Evolutionary conservation across 108 stramenopile genomes (phyloP), one percentile per base, ranked within the genome.

Genomic region (Asterionellopsis glacialis): DNA sequence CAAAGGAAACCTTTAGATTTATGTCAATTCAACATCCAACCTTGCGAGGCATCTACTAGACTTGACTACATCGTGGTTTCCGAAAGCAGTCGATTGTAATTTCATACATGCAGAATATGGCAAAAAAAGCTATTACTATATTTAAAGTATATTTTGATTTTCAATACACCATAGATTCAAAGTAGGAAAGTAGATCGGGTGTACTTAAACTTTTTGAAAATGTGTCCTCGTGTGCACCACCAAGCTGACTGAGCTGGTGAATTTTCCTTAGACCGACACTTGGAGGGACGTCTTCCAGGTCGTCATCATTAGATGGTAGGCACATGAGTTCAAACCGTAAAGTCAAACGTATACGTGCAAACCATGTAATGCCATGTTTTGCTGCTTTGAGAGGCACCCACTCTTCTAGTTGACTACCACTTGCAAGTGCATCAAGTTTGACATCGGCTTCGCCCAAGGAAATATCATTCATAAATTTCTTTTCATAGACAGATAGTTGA

Each of bases 261-360:
- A 93, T 93, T 42, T 85, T 82, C 57, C 55, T 49, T 23, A 87
- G 65, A 49, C 85, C 87, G 48, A 84, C 82, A 59, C 86, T 88
- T 11, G 82, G 83, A 23, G 82, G 78, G 3, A 68, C 64, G 22
- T 79, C 65, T 13, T 71, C 74, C 28, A 63, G 14, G 24, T 61
- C 61, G 7, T 19, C 19, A 19, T 25, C 41, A 13, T 55, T 49
- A 45, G 72, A 66, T 40, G 82, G 81, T 6, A 90, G 53, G 52
- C 91, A 90, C 88, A 93, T 84, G 3, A 93, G 70, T 50, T 93
- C 91, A 62, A 90, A 93, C 24, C 86, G 80, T 1, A 93, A 76
- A 15, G 91, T 89, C 26, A 93, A 57, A 42, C 91, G 66, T 28
- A 93, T 75, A 9, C 91, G 80, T 18, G 88, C 88, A 73, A 93